Conservation (phyloP, 768 basidiomycete genomes). For the Tricholoma terreum region DNA sequence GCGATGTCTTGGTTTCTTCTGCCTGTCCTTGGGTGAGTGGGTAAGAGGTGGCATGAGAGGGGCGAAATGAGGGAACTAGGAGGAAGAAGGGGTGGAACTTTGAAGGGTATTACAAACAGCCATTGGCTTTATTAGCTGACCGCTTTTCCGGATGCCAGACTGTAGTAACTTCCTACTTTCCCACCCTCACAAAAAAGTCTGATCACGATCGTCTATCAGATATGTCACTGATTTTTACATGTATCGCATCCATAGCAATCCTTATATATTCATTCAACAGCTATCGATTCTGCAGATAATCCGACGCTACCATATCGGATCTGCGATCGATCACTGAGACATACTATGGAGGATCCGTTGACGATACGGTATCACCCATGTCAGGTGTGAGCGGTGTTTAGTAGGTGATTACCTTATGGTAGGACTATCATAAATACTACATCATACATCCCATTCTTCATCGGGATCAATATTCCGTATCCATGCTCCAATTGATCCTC, state of each 20-base stretch:
- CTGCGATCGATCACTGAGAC: too few species aligned
- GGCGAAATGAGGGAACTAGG: constrained; percentile 25
- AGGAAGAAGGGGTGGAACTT: constrained; percentile 13
- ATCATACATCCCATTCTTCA: constrained; percentile 15
- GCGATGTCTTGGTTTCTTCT: constrained; percentile 78
- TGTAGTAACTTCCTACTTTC: constrained; percentile 22
- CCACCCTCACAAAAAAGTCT: constrained; percentile 25
- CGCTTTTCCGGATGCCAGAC: constrained; percentile 8
- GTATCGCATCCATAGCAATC: too few species aligned
- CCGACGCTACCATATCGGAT: too few species aligned
- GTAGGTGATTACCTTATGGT: neutral
- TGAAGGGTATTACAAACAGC: constrained; percentile 22
- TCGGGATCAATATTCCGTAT: constrained; percentile 85
- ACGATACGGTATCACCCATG: too few species aligned
- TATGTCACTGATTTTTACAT: neutral
- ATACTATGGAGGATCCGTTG: too few species aligned
- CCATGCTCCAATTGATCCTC: constrained; percentile 96
- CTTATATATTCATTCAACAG: too few species aligned
- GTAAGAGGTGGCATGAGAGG: constrained; percentile 25
- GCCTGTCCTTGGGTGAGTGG: constrained; percentile 37
- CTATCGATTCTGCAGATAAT: neutral
- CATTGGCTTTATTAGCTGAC: constrained; percentile 4
- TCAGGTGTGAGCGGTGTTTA: neutral
- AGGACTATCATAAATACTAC: neutral
- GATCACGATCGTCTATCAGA: constrained; percentile 1